Percentiles rank a stretch among this genome's conserved stretches.
These are phyloP conservation scores for Pseudonectria buxi DNA, from an alignment of 2,329 filamentous ascomycete species.

Conservation along the genomic window DNA sequence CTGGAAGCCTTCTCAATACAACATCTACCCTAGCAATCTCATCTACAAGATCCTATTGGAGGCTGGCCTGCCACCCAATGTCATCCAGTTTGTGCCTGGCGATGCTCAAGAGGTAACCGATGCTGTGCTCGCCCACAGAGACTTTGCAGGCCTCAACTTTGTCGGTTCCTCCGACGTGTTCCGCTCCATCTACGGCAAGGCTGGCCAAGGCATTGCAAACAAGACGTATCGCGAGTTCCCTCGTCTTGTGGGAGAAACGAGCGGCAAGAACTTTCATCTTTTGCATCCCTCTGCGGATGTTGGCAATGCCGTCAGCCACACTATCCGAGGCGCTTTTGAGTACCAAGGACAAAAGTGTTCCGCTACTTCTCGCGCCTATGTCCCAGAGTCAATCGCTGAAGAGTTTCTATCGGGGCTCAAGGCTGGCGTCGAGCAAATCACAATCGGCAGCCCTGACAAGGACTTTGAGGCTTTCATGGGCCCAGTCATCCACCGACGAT, in stretches of 20 bases:
- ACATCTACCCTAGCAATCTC: conserved; percentile 81
- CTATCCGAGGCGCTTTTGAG: conserved; percentile 80
- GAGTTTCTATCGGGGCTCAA: conserved; percentile 61
- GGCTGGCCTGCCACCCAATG: conserved; percentile 78
- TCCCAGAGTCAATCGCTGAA: conserved; percentile 68
- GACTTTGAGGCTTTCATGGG: conserved; percentile 72
- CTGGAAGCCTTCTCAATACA: conserved; percentile 88
- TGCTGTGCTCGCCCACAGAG: conserved; percentile 63
- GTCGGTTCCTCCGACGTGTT: conserved; percentile 90
- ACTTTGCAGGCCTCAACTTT: conserved; percentile 90
- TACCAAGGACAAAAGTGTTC: conserved; percentile 91
- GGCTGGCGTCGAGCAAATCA: conserved; percentile 60
- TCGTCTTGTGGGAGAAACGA: conserved; percentile 82
- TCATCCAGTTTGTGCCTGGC: conserved; percentile 89
- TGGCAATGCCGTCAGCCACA: conserved; percentile 73
- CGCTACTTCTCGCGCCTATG: conserved; percentile 72
- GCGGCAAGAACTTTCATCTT: conserved; percentile 90
- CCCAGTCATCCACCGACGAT: conserved; percentile 74
- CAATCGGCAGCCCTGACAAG: conserved; percentile 60
- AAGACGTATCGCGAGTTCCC: conserved; percentile 80
- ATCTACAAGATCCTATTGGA: conserved; percentile 86
- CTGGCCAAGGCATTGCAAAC: conserved; percentile 71
- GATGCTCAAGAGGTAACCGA: conserved; percentile 78
- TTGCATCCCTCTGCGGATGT: conserved; percentile 72
- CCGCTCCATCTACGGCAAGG: conserved; percentile 78